Evolutionary conservation across 2,329 filamentous ascomycete genomes (phyloP), one percentile per base, ranked within the genome.

Genomic region (Thielaviopsis ethacetica): DNA sequence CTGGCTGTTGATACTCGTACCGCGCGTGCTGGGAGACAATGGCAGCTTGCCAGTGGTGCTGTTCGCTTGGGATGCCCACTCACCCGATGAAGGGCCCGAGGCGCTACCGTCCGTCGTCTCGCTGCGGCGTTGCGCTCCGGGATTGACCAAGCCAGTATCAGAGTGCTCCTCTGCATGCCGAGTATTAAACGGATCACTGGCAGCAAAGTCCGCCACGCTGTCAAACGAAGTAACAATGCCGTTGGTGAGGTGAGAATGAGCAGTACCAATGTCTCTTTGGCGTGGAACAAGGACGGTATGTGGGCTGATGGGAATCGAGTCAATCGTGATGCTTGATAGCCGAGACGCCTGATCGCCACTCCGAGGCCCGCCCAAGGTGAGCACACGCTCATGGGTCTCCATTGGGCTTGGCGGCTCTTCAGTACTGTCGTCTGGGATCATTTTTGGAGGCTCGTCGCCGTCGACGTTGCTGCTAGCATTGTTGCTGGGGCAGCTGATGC

Each of bases 11-110:
- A 84, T 80, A 67, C 81, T 84, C 19, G 82, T 84, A 47, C 81
- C 82, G 65, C 82, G 76, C 2, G 82, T 84, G 66, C 81, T 84
- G 2, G 82, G 82, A 24, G 81, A 84, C 41, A 83, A 70, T 3
- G 81, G 80, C 76, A 82, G 77, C 68, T 82, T 83, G 55, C 79
- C 77, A 1, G 80, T 83, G 1, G 80, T 80, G 64, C 79, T 83
- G 15, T 81, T 84, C 4, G 76, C 79, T 63, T 83, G 80, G 3
- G 79, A 82, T 2, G 78, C 77, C 79, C 80, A 83, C 64, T 84
- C 81, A 10, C 76, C 79, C 0, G 75, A 73, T 54, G 72, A 74
- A 0, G 75, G 76, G 1, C 72, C 75, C 7, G 79, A 80, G 51
- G 72, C 74, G 67, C 80, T 81, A 52, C 77, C 78, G 59, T 84